Percentiles rank a stretch among this genome's conserved stretches.
phyloP scores from a whole-genome alignment of 228 moss, liverwort and hornwort genomes.

The Sphagnum magellanicum region DNA sequence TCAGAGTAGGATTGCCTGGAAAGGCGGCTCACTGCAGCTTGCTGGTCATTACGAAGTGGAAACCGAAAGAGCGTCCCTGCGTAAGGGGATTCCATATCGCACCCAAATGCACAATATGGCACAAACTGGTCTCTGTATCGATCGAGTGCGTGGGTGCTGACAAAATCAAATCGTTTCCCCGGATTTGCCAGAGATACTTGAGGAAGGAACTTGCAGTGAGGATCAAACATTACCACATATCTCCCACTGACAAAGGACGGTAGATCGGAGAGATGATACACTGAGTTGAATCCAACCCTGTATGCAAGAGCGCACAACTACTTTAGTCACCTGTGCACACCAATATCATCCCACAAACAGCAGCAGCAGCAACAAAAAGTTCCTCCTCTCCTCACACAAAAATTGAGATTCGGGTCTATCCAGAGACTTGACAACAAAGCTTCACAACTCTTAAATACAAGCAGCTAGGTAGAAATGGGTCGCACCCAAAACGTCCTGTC shows the following conservation, averaged over 20 bases:
- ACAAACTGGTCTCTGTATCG: constrained; percentile 64
- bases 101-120: constrained; percentile 76
- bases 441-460: too few relatives aligned
- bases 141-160: constrained; percentile 47
- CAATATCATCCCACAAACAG: too few relatives aligned
- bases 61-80: constrained; percentile 77
- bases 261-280: constrained; percentile 83
- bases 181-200: constrained; percentile 73
- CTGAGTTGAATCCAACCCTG: constrained; percentile 95
- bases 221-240: constrained; percentile 84
- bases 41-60: constrained; percentile 55
- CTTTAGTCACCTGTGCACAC: too few relatives aligned
- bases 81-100: constrained; percentile 72
- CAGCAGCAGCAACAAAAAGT: too few relatives aligned
- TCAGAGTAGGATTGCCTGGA: constrained; percentile 78
- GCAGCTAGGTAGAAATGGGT: too few relatives aligned
- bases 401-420: too few relatives aligned
- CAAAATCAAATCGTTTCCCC: constrained; percentile 82
- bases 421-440: too few relatives aligned
- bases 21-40: constrained; percentile 67
- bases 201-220: constrained; percentile 87
- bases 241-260: constrained; percentile 90
- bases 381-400: too few relatives aligned
- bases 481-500: constrained; percentile 84
- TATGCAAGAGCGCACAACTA: neutral